These are phyloP conservation scores for Paraurostyla sp. DNA, from an alignment of 73 alveolate genomes.

Conservation along the genomic window DNA sequence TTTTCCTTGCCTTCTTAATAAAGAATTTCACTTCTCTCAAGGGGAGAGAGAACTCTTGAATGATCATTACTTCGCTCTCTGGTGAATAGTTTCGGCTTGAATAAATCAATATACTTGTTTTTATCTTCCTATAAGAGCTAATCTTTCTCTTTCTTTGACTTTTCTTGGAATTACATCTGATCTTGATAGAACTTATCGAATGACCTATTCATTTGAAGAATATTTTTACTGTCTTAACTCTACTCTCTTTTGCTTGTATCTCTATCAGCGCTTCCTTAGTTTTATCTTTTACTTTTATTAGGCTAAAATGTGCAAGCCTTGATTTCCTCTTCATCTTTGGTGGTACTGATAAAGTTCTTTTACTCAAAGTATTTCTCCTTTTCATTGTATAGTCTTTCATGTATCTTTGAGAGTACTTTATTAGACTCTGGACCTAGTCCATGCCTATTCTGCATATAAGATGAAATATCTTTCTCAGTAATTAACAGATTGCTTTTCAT, in stretches of 20 bases:
- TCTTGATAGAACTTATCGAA: constrained; percentile 31
- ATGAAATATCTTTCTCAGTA: neutral
- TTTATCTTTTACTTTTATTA: neutral
- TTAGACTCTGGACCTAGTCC: neutral
- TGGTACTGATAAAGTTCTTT: neutral
- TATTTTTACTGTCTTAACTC: neutral
- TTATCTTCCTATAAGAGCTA: neutral
- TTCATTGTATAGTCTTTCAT: neutral
- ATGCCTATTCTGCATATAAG: neutral
- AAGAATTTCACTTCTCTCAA: neutral
- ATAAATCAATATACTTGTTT: neutral
- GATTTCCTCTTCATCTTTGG: constrained; percentile 10
- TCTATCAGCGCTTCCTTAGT: neutral
- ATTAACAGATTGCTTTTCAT: neutral
- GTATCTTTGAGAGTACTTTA: neutral
- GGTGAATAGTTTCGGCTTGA: neutral
- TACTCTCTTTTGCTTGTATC: neutral
- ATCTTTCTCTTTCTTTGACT: neutral
- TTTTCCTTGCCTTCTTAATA: neutral
- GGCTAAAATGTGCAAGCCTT: neutral
- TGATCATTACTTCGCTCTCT: neutral
- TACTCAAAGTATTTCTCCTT: neutral
- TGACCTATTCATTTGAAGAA: neutral
- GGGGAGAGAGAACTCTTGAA: constrained; percentile 16
- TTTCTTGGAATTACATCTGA: neutral